These are phyloP conservation scores for Candida sanyaensis DNA, from an alignment of 1,139 yeast species.

Conservation along the genomic window DNA sequence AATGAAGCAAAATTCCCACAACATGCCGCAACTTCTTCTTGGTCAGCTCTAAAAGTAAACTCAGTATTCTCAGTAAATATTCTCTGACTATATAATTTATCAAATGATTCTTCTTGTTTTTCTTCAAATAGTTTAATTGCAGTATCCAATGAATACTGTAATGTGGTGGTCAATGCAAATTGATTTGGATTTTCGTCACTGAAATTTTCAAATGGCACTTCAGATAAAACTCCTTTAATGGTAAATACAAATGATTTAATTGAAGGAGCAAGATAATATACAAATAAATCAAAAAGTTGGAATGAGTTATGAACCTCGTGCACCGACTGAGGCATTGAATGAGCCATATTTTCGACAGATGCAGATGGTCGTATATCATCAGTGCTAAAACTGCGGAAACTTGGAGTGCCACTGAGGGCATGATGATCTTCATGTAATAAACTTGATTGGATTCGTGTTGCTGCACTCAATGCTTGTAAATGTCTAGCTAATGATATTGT, in stretches of 20 bases:
- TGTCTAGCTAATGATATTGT: constrained; percentile 57
- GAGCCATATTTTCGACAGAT: constrained; percentile 27
- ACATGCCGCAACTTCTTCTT: constrained; percentile 82
- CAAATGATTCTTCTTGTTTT: constrained; percentile 60
- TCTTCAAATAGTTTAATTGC: constrained; percentile 58
- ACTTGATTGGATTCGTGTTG: constrained; percentile 67
- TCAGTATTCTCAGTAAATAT: constrained; percentile 44
- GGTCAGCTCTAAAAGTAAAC: constrained; percentile 55
- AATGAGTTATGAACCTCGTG: constrained; percentile 12
- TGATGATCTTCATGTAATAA: constrained; percentile 31
- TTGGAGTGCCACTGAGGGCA: constrained; percentile 8
- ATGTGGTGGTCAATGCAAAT: constrained; percentile 42
- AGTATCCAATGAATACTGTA: constrained; percentile 46
- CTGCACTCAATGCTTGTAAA: constrained; percentile 66
- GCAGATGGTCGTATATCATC: constrained; percentile 21
- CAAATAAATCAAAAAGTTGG: constrained; percentile 66
- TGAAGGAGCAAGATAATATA: constrained; percentile 70
- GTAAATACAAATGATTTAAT: constrained; percentile 68
- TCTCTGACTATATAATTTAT: constrained; percentile 58
- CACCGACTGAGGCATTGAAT: constrained; percentile 26
- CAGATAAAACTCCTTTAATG: constrained; percentile 58
- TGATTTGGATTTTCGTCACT: constrained; percentile 26
- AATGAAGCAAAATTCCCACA: constrained; percentile 79
- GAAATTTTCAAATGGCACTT: constrained; percentile 55
- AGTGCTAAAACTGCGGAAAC: constrained; percentile 8